Base-by-base conservation (phyloP, 192 early-diverging fungal species). In the Podila epicladia region DNA sequence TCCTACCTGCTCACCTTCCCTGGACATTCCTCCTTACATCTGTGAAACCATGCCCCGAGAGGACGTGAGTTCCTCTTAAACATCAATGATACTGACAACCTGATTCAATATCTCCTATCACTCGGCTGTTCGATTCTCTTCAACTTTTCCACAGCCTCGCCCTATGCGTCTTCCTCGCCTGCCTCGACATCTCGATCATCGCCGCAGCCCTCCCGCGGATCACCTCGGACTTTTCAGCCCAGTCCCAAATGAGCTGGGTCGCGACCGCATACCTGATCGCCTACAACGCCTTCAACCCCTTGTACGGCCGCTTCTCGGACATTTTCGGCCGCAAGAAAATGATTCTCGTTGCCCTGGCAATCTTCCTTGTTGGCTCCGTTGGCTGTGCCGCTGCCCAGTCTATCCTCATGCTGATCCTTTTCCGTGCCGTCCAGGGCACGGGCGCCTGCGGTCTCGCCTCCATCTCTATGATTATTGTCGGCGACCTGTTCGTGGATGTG, bases 141-240 rank as follows among this genome's bases (percentile, higher is more conserved):
- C 38, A 5, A 41, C 35, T 3, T 41, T 41, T 11, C 9, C 38
- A 5, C 22, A 51, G 50, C 15, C 15, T 51, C 19, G 50, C 50
- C 7, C 50, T 51, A 13, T 51, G 50, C n/a, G 50, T 51, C 67
- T 92, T 96, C 65, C 88, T 96, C 29, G 90, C 90, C 0, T 88
- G 91, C 17, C 75, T 94, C 9, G 95, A 96, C 69, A 92, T 91
- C 65, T 96, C 94, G 1, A 94, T 98, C 59, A 88, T 98, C 32
- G 87, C 92, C 8, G 94, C 94, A 0, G 88, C 93, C 5, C 85
- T 95, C 50, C 84, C 89, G 19, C 80, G 72, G 1, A 96, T 98
- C 65, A 90, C 90, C 22, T 71, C 83, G 26, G 91, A 95, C 33
- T 93, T 97, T 53, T 68, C 85, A 5, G 83, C 88, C 13, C 83